A percentile compares a stretch with the other conserved stretches of the same genome.
phyloP scores from a whole-genome alignment of 805 yeast species.

The Kuraishia borneana region DNA sequence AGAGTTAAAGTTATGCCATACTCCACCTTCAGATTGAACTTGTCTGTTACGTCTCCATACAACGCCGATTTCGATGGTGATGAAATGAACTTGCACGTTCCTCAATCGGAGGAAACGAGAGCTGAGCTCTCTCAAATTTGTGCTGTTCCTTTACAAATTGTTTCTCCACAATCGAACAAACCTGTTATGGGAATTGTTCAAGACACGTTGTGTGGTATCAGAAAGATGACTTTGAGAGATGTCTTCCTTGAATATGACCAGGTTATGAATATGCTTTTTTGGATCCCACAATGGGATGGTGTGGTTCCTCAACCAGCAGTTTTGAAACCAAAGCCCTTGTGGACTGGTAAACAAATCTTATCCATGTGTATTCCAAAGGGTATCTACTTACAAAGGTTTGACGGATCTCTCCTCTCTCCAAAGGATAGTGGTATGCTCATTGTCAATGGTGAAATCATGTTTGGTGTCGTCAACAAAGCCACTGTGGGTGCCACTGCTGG shows the following conservation, averaged over 20 bases:
- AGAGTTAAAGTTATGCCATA: conserved; percentile 98
- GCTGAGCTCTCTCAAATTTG: conserved; percentile 92
- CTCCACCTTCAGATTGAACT: conserved; percentile 90
- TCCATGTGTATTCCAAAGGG: conserved; percentile 94
- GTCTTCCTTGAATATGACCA: conserved; percentile 81
- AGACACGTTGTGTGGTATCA: conserved; percentile 94
- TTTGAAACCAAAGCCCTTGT: conserved; percentile 85
- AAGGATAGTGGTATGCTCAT: conserved; percentile 94
- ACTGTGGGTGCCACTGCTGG: conserved; percentile 99
- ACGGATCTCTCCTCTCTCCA: conserved; percentile 74
- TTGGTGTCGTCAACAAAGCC: conserved; percentile 96
- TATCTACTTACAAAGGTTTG: conserved; percentile 87
- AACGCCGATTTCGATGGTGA: conserved; percentile 99
- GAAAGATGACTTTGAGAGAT: conserved; percentile 92
- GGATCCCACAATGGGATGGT: conserved; percentile 99
- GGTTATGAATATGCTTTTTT: conserved; percentile 91
- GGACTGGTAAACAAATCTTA: conserved; percentile 95
- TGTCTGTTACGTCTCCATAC: conserved; percentile 98
- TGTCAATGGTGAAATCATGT: conserved; percentile 91
- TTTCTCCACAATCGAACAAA: conserved; percentile 95
- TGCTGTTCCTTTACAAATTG: conserved; percentile 96
- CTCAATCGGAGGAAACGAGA: conserved; percentile 95
- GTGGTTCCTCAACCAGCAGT: conserved; percentile 93
- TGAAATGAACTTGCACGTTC: conserved; percentile 99
- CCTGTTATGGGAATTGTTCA: conserved; percentile 99